Base-by-base conservation (phyloP, 345 rosid species). In the Orychophragmus violaceus region DNA sequence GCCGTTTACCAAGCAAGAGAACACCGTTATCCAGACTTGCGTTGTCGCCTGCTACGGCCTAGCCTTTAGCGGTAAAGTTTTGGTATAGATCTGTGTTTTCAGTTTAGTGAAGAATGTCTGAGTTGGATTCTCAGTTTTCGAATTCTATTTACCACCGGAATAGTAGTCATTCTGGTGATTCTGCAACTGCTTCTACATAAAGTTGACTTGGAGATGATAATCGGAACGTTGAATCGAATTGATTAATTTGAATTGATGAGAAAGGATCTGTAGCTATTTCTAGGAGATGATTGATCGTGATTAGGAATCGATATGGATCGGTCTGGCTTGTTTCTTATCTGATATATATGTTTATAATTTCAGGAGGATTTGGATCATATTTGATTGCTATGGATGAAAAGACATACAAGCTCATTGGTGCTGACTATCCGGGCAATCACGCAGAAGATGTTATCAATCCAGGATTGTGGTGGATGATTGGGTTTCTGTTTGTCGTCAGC, bases 21-120 rank as follows among this genome's bases (percentile, higher is more conserved):
- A 89, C 76, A 86, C 96, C 29, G 95, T 92, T 45, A 86, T 92
- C 32, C 98, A 92, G 74, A 92, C 98, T 44, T 87, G 96, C 63
- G 95, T 92, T n/a, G 98, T 92, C 13, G 98, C 96, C 30, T 87
- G 96, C 75, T 92, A 89, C 16, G 96, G 95, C 79, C 95, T 92
- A 50, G 95, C 96, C 22, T 89, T 78, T 65, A 92, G 96, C 70
- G 95, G 98, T 75, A 59, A 36, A 21, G 3, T 2, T 11, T 32
- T 17, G 5, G 13, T 18, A 8, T 48, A 63, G 57, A 32, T 64
- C 48, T 23, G 1, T 6, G 35, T 36, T 57, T 35, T 18, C 21
- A 30, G 27, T 56, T 12, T 55, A 17, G 14, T 3, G 18, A 24
- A 39, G 8, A 56, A 21, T 44, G 45, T 30, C 11, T n/a, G n/a